Conservation (phyloP, 768 basidiomycete species). For the Ramaria rubella region DNA sequence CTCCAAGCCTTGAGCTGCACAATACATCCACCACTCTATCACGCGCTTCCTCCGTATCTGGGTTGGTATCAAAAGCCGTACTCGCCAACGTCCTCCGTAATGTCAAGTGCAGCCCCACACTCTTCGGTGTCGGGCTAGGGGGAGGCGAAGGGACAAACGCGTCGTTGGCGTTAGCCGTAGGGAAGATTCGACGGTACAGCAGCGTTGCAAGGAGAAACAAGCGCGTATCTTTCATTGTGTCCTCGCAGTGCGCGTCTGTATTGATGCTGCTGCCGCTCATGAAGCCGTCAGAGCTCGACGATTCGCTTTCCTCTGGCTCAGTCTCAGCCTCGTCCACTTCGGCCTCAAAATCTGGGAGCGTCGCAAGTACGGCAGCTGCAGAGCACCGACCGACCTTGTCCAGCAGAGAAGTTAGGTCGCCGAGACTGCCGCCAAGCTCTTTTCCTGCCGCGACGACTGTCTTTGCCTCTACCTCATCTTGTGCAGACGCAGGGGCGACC, state of each 20-base stretch:
- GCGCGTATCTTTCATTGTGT: constrained; percentile 42
- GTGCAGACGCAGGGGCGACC: constrained; percentile 26
- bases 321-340: background rate
- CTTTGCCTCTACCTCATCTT: constrained; percentile 36
- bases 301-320: background rate
- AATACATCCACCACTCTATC: constrained; percentile 74
- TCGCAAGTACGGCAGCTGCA: background rate
- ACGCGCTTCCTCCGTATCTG: constrained; percentile 60
- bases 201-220: constrained; percentile 53
- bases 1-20: too few species aligned
- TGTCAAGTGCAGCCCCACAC: constrained; percentile 35
- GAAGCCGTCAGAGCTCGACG: background rate
- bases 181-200: constrained; percentile 57
- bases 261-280: constrained; percentile 34
- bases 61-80: constrained; percentile 36
- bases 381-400: constrained; percentile 37
- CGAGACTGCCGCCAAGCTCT: constrained; percentile 55
- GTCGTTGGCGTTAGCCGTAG: constrained; percentile 26
- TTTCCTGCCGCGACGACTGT: constrained; percentile 52
- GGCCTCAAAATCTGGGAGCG: background rate
- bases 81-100: constrained; percentile 53
- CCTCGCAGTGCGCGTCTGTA: constrained; percentile 21
- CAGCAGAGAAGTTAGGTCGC: constrained; percentile 45
- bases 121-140: constrained; percentile 41
- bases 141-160: constrained; percentile 49